Evolutionary conservation across 768 basidiomycete genomes (phyloP).

Genomic region (Kwoniella mangroviensis): DNA sequence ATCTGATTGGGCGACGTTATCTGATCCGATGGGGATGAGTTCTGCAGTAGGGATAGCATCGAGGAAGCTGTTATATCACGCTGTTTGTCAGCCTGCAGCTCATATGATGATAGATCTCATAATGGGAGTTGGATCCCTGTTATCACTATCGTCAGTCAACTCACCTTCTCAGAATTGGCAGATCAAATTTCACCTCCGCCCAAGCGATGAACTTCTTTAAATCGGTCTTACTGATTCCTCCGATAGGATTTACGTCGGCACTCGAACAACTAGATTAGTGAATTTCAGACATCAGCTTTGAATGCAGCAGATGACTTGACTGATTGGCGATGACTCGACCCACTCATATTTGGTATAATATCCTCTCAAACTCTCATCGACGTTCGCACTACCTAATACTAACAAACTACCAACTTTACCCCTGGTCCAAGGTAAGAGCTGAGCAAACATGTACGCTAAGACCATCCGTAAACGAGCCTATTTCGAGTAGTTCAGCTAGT

Average conservation of each 20-base stretch:
- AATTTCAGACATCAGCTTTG: too few relatives aligned
- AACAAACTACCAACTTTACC: constrained; percentile 82
- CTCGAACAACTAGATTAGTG: constrained; percentile 43
- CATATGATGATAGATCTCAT: too few relatives aligned
- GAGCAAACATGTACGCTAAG: constrained; percentile 89
- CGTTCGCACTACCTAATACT: constrained; percentile 96
- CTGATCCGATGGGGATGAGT: constrained; percentile 90
- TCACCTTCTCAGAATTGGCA: constrained; percentile 81
- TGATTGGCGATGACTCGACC: constrained; percentile 7
- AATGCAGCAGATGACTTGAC: too few relatives aligned
- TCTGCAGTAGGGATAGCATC: constrained; percentile 93
- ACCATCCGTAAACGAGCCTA: constrained; percentile 94
- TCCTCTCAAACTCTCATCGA: constrained; percentile 95
- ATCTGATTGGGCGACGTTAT: constrained; percentile 86
- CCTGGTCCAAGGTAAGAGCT: constrained; percentile 88
- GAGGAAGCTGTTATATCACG: constrained; percentile 69
- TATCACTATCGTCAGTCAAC: constrained; percentile 23
- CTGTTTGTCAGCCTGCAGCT: not conserved
- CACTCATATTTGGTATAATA: constrained; percentile 99
- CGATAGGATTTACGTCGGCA: constrained; percentile 99
- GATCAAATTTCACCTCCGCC: constrained; percentile 74
- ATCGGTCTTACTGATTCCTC: constrained; percentile 96
- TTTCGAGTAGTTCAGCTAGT: not conserved
- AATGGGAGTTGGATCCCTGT: too few relatives aligned
- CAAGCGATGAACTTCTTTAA: constrained; percentile 93